These are phyloP conservation scores for Epichloe typhina DNA, from an alignment of 2,329 filamentous ascomycete species.

Conservation along the genomic window DNA sequence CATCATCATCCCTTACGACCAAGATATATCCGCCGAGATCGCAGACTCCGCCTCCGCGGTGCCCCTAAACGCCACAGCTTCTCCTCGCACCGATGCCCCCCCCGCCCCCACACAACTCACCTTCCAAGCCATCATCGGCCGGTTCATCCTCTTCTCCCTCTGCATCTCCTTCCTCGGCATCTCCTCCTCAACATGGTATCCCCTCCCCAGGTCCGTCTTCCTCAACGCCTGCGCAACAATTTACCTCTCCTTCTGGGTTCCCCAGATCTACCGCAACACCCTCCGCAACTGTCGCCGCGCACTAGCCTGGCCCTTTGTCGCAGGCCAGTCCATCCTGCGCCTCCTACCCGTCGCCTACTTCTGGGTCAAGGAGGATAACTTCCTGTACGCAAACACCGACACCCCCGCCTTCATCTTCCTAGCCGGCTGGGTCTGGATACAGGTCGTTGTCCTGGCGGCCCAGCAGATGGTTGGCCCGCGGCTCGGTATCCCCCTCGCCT, in stretches of 20 bases:
- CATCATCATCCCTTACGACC: conserved; percentile 49
- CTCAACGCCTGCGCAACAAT: conserved; percentile 52
- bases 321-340: conserved; percentile 69
- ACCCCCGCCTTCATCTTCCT: conserved; percentile 44
- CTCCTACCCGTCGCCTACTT: conserved; percentile 77
- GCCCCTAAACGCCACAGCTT: conserved; percentile 12
- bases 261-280: conserved; percentile 83
- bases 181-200: conserved; percentile 48
- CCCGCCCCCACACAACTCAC: conserved; percentile 19
- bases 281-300: conserved; percentile 85
- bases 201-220: conserved; percentile 40
- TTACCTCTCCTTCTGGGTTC: conserved; percentile 85
- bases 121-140: conserved; percentile 43
- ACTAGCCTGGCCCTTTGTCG: conserved; percentile 79
- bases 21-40: conserved; percentile 50
- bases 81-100: conserved; percentile 14
- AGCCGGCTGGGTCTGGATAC: conserved; percentile 73
- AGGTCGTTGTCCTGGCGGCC: conserved; percentile 62
- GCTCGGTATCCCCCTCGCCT: conserved; percentile 64
- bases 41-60: conserved; percentile 27
- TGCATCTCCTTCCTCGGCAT: conserved; percentile 44
- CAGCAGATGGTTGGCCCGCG: conserved; percentile 81
- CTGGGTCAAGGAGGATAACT: conserved; percentile 63
- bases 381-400: conserved; percentile 65
- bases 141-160: conserved; percentile 42